Evolutionary conservation across 2,329 filamentous ascomycete species (phyloP).

Genomic region (Trichoderma endophyticum): DNA sequence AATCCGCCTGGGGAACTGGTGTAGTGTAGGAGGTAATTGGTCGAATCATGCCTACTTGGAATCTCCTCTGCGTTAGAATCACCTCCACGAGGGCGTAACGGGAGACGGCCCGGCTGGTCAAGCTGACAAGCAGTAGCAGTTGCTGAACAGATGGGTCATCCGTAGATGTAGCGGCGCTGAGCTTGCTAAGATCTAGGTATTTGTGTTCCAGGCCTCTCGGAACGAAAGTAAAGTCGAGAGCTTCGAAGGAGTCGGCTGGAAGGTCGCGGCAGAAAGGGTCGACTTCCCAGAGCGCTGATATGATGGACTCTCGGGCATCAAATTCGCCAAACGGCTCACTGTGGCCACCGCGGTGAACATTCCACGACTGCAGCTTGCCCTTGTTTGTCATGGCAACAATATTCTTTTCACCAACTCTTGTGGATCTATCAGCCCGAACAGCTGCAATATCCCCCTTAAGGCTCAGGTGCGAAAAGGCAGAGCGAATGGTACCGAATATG

Average conservation of each 20-base stretch:
- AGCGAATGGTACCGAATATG: constrained; percentile 77
- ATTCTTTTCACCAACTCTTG: constrained; percentile 77
- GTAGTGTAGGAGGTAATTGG: constrained; percentile 63
- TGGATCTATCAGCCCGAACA: constrained; percentile 68
- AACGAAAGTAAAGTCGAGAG: constrained; percentile 77
- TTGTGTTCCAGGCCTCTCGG: constrained; percentile 51
- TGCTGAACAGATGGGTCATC: constrained; percentile 54
- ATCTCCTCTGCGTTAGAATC: constrained; percentile 52
- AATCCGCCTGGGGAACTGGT: constrained; percentile 41
- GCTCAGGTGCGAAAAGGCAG: constrained; percentile 66
- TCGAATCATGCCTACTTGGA: constrained; percentile 63
- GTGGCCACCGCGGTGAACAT: constrained; percentile 81
- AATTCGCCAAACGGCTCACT: constrained; percentile 70
- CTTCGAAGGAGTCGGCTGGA: constrained; percentile 60
- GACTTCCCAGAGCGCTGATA: constrained; percentile 57
- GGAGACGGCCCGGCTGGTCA: constrained; percentile 50
- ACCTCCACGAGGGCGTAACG: constrained; percentile 76
- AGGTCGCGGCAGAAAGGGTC: constrained; percentile 48
- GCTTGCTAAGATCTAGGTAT: constrained; percentile 48
- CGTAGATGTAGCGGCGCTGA: constrained; percentile 48
- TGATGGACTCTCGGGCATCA: constrained; percentile 64
- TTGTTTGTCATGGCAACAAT: constrained; percentile 75
- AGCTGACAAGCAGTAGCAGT: constrained; percentile 59
- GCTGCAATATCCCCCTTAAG: constrained; percentile 77
- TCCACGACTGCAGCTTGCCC: constrained; percentile 81